These are phyloP conservation scores for Colletotrichum sp. DNA, from an alignment of 2,329 filamentous ascomycete genomes.

Conservation along the genomic window DNA sequence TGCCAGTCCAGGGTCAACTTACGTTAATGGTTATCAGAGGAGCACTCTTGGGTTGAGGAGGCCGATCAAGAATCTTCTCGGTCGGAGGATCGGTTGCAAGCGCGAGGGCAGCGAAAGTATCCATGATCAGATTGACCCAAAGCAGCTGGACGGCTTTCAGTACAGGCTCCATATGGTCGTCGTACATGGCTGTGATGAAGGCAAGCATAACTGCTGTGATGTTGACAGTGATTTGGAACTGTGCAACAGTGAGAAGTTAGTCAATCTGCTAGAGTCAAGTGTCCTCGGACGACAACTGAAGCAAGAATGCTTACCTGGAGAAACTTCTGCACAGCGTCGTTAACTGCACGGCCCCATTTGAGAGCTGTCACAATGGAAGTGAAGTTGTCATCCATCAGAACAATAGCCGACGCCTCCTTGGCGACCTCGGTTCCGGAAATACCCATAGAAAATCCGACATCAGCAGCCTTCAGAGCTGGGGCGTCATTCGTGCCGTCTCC, in stretches of 20 bases:
- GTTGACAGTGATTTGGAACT: conserved; percentile 74
- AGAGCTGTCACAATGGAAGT: conserved; percentile 70
- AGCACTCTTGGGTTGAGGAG: conserved; percentile 65
- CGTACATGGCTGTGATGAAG: conserved; percentile 67
- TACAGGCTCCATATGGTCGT: conserved; percentile 59
- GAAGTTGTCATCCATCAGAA: conserved; percentile 72
- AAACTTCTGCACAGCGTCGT: conserved; percentile 72
- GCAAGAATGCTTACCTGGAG: conserved; percentile 50
- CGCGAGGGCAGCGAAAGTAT: conserved; percentile 70
- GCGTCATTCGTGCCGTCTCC: conserved; percentile 73
- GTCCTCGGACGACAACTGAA: conserved; percentile 39
- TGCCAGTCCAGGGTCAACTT: conserved; percentile 29
- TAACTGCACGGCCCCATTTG: conserved; percentile 71
- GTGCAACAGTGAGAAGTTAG: not conserved
- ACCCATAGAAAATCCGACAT: conserved; percentile 74
- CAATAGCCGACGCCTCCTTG: conserved; percentile 71
- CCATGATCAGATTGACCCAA: conserved; percentile 75
- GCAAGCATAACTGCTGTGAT: conserved; percentile 71
- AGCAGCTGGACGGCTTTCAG: conserved; percentile 71
- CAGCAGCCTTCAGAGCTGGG: conserved; percentile 67
- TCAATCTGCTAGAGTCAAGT: not conserved
- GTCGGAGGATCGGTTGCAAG: conserved; percentile 69
- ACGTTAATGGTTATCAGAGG: conserved; percentile 70
- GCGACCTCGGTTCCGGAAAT: conserved; percentile 71
- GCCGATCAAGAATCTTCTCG: conserved; percentile 59